Percentiles rank a stretch among this genome's conserved stretches.
Evolutionary conservation across 768 basidiomycete species (phyloP).

Genomic region (Paxillus ammoniavirescens): DNA sequence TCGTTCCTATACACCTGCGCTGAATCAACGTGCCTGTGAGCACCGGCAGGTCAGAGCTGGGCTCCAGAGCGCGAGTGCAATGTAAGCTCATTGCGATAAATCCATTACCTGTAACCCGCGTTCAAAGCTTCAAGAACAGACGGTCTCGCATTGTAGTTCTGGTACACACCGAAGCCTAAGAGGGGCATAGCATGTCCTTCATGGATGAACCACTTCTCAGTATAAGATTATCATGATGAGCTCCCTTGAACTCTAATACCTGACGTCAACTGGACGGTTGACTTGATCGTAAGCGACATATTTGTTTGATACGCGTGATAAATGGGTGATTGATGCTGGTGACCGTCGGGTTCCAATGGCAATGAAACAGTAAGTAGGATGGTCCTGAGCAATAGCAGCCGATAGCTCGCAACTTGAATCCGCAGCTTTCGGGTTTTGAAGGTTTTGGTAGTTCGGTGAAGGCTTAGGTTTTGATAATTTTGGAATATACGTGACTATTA

Average conservation of each 20-base stretch:
- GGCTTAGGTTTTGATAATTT: too few species aligned
- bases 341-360: not conserved
- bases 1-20: constrained; percentile 73
- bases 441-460: too few species aligned
- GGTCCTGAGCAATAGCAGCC: constrained; percentile 5
- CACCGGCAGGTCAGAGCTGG: not conserved
- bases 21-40: constrained; percentile 64
- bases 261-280: constrained; percentile 33
- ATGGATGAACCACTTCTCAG: constrained; percentile 1
- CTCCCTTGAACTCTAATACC: constrained; percentile 26
- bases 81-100: not conserved
- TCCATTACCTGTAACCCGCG: constrained; percentile 58
- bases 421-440: too few species aligned
- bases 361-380: constrained; percentile 4
- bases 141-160: constrained; percentile 54
- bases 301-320: not conserved
- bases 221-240: not conserved
- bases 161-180: constrained; percentile 71
- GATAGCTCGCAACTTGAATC: too few species aligned
- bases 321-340: constrained; percentile 14
- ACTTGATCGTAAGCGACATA: constrained; percentile 31
- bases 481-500: too few species aligned
- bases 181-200: constrained; percentile 58
- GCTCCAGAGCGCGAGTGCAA: not conserved
- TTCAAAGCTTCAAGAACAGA: constrained; percentile 62